A percentile compares a stretch with the other conserved stretches of the same genome.
These are phyloP conservation scores for Gastrodia elata DNA, from an alignment of 106 monocot species.

Conservation along the genomic window DNA sequence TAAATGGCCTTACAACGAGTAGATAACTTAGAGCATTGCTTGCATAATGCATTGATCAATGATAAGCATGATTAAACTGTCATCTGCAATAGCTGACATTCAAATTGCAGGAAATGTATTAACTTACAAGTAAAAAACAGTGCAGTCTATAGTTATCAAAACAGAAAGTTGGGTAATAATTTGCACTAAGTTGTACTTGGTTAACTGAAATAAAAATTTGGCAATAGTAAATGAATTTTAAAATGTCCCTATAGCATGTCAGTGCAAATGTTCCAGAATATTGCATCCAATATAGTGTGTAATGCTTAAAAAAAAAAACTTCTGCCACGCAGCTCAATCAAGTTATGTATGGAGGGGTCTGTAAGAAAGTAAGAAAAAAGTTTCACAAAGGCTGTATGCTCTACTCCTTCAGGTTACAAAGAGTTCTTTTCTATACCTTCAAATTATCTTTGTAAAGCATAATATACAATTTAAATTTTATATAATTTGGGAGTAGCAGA, in stretches of 20 bases:
- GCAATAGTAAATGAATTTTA: not conserved
- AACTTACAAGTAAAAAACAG: not conserved
- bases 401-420: not conserved
- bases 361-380: not conserved
- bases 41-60: not conserved
- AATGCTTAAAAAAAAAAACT: not conserved
- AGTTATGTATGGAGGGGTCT: not conserved
- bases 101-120: not conserved
- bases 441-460: not conserved
- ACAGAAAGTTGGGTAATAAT: not conserved
- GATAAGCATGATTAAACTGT: not conserved
- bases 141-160: not conserved
- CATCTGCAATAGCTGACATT: not conserved
- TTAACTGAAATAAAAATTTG: not conserved
- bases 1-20: not conserved
- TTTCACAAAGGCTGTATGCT: not conserved
- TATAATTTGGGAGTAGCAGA: too few relatives aligned
- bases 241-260: not conserved
- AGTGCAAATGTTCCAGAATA: not conserved
- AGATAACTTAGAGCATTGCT: not conserved
- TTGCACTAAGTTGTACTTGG: not conserved
- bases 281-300: not conserved
- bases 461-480: too few relatives aligned
- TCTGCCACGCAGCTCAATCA: not conserved
- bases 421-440: not conserved